A percentile compares a stretch with the other conserved stretches of the same genome.
phyloP scores from a whole-genome alignment of 306 rosid species.

The Vachellia collinsii region DNA sequence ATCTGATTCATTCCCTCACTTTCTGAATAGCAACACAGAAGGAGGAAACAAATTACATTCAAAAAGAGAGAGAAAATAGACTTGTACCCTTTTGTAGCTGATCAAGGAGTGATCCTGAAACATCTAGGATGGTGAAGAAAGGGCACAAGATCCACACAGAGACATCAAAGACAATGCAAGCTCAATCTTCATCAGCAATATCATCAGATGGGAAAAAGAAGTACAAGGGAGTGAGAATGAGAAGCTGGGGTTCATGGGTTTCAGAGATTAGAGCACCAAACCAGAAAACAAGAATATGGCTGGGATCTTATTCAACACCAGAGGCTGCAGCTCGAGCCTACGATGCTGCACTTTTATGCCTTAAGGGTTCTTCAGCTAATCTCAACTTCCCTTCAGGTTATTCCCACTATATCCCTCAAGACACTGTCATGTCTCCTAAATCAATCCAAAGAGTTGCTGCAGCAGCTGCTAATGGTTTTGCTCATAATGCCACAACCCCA shows the following conservation, averaged over 20 bases:
- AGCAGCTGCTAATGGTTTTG: slow-evolving; percentile 59
- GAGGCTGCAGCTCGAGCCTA: slow-evolving; percentile 99
- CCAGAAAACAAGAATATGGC: slow-evolving; percentile 97
- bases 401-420: slow-evolving; percentile 46
- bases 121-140: slow-evolving; percentile 69
- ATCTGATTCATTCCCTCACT: slow-evolving; percentile 38
- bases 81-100: slow-evolving; percentile 27
- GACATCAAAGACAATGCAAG: slow-evolving; percentile 34
- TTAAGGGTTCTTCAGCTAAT: slow-evolving; percentile 80
- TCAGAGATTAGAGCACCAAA: slow-evolving; percentile 98
- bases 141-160: slow-evolving; percentile 59
- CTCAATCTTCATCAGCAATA: neutral
- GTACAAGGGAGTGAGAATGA: slow-evolving; percentile 98
- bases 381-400: slow-evolving; percentile 72
- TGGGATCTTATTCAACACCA: slow-evolving; percentile 91
- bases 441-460: slow-evolving; percentile 90
- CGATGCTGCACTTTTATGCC: slow-evolving; percentile 96
- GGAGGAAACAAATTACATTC: neutral
- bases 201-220: slow-evolving; percentile 48
- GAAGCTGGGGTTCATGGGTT: slow-evolving; percentile 99
- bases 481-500: slow-evolving; percentile 34
- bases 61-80: slow-evolving; percentile 11
- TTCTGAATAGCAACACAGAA: slow-evolving; percentile 21
- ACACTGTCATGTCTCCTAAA: slow-evolving; percentile 73
- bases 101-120: slow-evolving; percentile 5